Evolutionary conservation across 164 flowering plant species (phyloP).

Genomic region (Vitis rupestris): DNA sequence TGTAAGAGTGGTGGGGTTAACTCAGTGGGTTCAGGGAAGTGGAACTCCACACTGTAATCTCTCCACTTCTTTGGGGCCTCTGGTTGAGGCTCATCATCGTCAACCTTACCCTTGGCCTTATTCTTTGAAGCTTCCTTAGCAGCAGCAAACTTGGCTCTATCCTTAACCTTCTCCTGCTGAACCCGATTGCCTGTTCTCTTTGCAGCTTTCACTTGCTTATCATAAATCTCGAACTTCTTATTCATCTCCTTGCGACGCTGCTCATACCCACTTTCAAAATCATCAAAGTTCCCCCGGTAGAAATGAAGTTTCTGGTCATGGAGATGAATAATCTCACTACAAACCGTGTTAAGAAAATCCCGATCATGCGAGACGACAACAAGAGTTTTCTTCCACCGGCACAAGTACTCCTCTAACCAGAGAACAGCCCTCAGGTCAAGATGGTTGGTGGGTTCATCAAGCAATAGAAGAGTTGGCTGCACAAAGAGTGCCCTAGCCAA

Average conservation of each 20-base stretch:
- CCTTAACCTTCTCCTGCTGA: slow-evolving; percentile 80
- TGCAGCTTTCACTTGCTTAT: slow-evolving; percentile 76
- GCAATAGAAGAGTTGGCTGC: slow-evolving; percentile 72
- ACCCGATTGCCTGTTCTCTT: slow-evolving; percentile 63
- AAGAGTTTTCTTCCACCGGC: slow-evolving; percentile 86
- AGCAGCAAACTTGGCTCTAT: slow-evolving; percentile 59
- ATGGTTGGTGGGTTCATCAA: slow-evolving; percentile 93
- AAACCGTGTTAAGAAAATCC: slow-evolving; percentile 78
- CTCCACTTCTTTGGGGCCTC: slow-evolving; percentile 84
- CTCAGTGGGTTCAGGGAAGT: slow-evolving; percentile 84
- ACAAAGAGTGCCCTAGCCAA: slow-evolving; percentile 84
- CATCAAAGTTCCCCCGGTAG: slow-evolving; percentile 79
- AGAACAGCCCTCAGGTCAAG: slow-evolving; percentile 86
- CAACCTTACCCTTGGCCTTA: slow-evolving; percentile 62
- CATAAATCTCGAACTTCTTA: slow-evolving; percentile 66
- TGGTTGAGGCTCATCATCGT: slow-evolving; percentile 53
- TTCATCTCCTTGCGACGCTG: slow-evolving; percentile 79
- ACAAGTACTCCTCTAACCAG: slow-evolving; percentile 81
- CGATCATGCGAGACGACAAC: slow-evolving; percentile 87
- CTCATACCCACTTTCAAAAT: slow-evolving; percentile 72
- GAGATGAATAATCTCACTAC: slow-evolving; percentile 78
- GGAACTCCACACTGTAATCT: slow-evolving; percentile 77
- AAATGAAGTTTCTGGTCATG: slow-evolving; percentile 71
- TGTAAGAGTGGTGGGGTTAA: slow-evolving; percentile 80
- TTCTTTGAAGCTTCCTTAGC: slow-evolving; percentile 69